Conservation (phyloP, 768 basidiomycete genomes). For the Tulasnella sp. region DNA sequence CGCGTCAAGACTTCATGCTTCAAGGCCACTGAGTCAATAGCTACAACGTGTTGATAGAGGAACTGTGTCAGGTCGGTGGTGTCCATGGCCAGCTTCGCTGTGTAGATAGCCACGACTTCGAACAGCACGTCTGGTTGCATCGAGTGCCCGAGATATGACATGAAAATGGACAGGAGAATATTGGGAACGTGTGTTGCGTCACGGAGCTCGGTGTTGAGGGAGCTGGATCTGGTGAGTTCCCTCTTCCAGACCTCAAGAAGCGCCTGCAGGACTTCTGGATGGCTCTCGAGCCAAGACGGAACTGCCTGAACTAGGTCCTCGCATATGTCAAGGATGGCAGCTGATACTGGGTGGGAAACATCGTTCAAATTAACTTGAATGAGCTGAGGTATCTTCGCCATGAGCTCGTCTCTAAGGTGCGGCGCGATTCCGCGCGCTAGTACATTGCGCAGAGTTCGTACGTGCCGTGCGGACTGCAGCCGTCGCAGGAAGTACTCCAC, state of each 20-base stretch:
- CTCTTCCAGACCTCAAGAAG: constrained; percentile 62
- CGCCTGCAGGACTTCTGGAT: constrained; percentile 54
- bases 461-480: constrained; percentile 63
- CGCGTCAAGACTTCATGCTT: constrained; percentile 75
- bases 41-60: constrained; percentile 74
- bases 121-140: constrained; percentile 81
- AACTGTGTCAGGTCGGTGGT: constrained; percentile 68
- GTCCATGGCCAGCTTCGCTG: constrained; percentile 71
- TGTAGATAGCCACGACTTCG: constrained; percentile 72
- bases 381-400: constrained; percentile 39
- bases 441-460: constrained; percentile 76
- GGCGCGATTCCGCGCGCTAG: constrained; percentile 71
- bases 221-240: constrained; percentile 26
- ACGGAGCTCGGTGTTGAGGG: neutral
- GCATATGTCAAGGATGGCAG: constrained; percentile 52
- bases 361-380: constrained; percentile 41
- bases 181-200: constrained; percentile 16
- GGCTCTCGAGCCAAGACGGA: constrained; percentile 59
- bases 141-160: constrained; percentile 47
- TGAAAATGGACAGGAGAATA: constrained; percentile 66
- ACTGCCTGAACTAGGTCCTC: constrained; percentile 60
- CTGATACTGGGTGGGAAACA: constrained; percentile 33
- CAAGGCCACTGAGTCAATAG: constrained; percentile 48
- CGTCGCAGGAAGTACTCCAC: constrained; percentile 74
- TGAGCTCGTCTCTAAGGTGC: constrained; percentile 31